A percentile compares a stretch with the other conserved stretches of the same genome.
Evolutionary conservation across 164 flowering plant genomes (phyloP).

Genomic region (Protea cynaroides): DNA sequence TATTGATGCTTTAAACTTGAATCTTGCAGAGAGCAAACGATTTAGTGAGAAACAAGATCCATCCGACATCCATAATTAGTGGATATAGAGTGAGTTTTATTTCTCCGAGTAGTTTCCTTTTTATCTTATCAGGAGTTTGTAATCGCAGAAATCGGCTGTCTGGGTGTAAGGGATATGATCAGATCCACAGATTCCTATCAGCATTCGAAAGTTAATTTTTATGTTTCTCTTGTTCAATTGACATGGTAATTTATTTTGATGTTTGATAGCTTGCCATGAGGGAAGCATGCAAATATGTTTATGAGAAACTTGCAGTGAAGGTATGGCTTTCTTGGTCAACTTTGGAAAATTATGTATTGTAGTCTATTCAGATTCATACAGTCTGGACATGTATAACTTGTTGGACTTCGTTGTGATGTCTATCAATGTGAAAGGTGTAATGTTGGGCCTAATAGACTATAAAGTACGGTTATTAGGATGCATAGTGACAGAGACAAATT

Average conservation of each 20-base stretch:
- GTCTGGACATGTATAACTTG: background rate
- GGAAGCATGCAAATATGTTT: constrained; percentile 87
- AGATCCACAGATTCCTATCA: no score
- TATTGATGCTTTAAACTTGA: constrained; percentile 1
- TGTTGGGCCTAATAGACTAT: background rate
- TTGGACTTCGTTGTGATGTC: background rate
- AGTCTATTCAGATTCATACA: no score
- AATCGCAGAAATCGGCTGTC: no score
- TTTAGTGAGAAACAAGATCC: constrained; percentile 88
- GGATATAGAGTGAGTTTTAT: constrained; percentile 75
- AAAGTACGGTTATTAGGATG: no score
- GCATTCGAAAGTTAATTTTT: no score
- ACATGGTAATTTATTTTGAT: no score
- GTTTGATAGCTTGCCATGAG: constrained; percentile 80
- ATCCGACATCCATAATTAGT: constrained; percentile 94
- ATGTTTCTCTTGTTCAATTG: background rate
- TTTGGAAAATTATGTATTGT: background rate
- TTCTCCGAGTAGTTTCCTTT: background rate
- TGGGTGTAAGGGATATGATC: no score
- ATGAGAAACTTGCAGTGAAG: constrained; percentile 79
- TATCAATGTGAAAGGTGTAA: background rate
- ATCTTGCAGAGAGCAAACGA: constrained; percentile 91
- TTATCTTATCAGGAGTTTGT: background rate
- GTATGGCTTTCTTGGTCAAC: constrained; percentile 26
- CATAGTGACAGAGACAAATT: background rate